Conservation (phyloP, 139 green algal species). For the Closterium sp. region DNA sequence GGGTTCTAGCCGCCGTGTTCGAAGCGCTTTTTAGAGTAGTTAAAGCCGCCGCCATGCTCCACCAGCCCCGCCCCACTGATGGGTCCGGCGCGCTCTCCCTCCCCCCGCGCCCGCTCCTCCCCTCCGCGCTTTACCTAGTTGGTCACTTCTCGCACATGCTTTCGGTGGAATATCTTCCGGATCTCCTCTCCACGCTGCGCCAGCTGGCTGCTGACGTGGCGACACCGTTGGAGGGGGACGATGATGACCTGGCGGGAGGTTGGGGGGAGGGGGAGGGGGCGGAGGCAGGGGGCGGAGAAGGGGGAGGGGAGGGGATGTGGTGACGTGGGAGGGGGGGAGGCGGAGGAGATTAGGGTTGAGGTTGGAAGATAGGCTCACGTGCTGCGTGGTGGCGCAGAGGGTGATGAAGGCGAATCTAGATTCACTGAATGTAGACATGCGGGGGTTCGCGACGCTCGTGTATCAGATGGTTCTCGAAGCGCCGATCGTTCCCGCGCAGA, state of each 20-base stretch:
- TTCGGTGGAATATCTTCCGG: constrained; percentile 55
- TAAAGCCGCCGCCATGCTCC: constrained; percentile 37
- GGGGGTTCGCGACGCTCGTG: constrained; percentile 43
- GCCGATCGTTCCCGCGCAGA: background rate
- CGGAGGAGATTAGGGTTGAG: background rate
- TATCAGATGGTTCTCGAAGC: constrained; percentile 52
- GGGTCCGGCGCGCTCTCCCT: constrained; percentile 19
- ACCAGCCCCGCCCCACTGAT: background rate
- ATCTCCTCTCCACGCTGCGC: constrained; percentile 38
- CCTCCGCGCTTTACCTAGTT: constrained; percentile 44
- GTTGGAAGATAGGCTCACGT: constrained; percentile 21
- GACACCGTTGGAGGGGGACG: background rate
- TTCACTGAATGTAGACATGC: constrained; percentile 55
- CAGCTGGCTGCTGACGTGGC: constrained; percentile 10
- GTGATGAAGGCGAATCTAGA: constrained; percentile 55
- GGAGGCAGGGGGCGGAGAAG: background rate
- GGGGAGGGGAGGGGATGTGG: background rate
- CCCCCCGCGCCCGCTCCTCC: constrained; percentile 37
- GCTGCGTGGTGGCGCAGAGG: constrained; percentile 45
- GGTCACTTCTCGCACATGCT: constrained; percentile 58
- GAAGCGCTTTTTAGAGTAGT: constrained; percentile 61
- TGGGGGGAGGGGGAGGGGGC: background rate
- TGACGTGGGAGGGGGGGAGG: constrained; percentile 16
- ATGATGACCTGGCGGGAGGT: background rate
- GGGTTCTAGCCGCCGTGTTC: constrained; percentile 54